Evolutionary conservation across 2,329 filamentous ascomycete genomes (phyloP).

Genomic region (Fusarium beomiforme): DNA sequence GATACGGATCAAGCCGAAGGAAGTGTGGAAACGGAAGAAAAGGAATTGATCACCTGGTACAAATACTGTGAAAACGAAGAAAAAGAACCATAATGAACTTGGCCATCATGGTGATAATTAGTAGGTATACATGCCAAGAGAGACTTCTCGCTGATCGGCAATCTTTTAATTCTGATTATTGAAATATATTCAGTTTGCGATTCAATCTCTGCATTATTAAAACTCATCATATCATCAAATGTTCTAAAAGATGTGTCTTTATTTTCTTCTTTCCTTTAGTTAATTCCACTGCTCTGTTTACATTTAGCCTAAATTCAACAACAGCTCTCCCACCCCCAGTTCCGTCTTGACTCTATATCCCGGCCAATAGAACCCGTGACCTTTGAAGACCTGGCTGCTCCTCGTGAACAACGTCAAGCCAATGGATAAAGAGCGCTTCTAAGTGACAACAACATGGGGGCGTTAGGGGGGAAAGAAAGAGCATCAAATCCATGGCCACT

Average conservation of each 20-base stretch:
- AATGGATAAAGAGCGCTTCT: constrained; percentile 41
- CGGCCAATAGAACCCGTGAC: constrained; percentile 27
- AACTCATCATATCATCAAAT: neutral
- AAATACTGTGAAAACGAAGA: neutral
- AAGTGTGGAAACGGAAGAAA: constrained; percentile 15
- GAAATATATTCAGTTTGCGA: neutral
- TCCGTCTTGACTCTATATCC: constrained; percentile 19
- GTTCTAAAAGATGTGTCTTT: neutral
- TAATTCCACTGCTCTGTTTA: constrained; percentile 7
- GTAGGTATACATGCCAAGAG: neutral
- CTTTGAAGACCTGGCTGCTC: constrained; percentile 10
- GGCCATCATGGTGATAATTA: neutral
- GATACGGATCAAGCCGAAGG: constrained; percentile 17
- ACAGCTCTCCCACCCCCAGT: constrained; percentile 4
- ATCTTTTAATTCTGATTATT: neutral
- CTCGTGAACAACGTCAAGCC: constrained; percentile 32
- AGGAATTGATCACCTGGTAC: neutral
- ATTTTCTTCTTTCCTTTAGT: neutral
- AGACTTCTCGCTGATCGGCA: neutral
- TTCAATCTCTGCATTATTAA: neutral
- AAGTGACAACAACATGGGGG: constrained; percentile 1
- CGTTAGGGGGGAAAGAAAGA: neutral
- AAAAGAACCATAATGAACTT: neutral
- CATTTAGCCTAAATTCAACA: constrained; percentile 38
- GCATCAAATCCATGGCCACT: neutral